Base-by-base conservation (phyloP, 192 early-diverging fungal species). In the Coemansia sp. region DNA sequence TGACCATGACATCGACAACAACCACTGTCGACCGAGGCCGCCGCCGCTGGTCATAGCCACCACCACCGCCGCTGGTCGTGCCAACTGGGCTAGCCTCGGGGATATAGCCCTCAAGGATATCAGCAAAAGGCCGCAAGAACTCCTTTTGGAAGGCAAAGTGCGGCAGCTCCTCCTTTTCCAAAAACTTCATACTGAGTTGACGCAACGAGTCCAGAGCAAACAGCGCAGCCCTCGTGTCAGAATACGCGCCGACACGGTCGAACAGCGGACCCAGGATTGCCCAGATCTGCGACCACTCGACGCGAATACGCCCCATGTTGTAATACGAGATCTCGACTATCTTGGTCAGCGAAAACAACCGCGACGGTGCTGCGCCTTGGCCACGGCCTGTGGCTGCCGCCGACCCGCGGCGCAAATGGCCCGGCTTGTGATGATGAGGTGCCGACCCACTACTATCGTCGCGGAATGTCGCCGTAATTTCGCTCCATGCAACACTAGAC, bases 261-360 rank as follows among this genome's bases (percentile, higher is more conserved):
- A 96, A 96, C 67, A 96, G 89, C 40, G 90, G 88, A 0, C 91
- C 91, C 17, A 92, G 75, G 12, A 91, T 90, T 1, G 86, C 84
- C 95, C 96, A 98, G 45, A 96, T 88, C 72, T 96, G 91, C 27
- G 91, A 91, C 95, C 96, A 98, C 76, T 96, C 94, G 70, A 93
- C 89, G 57, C 96, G 87, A 71, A 98, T 98, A 64, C 96, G 92
- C 39, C 85, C 86, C 94, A 98, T 96, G 76, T 98, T 98, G 84
- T 98, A 98, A 81, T 98, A 94, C 1, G 94, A 89, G 56, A 98
- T 94, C 70, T 98, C 96, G 1, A 98, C 96, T 57, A 98, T 86
- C 67, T 96, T 96, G 69, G 94, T 94, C 64, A 98, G 79, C 67
- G 93, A 91, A 79, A 93, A 98, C 89, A 94, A 91, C 20, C 96